Conservation (phyloP, 257 asterid genomes). For the Petunia axillaris region DNA sequence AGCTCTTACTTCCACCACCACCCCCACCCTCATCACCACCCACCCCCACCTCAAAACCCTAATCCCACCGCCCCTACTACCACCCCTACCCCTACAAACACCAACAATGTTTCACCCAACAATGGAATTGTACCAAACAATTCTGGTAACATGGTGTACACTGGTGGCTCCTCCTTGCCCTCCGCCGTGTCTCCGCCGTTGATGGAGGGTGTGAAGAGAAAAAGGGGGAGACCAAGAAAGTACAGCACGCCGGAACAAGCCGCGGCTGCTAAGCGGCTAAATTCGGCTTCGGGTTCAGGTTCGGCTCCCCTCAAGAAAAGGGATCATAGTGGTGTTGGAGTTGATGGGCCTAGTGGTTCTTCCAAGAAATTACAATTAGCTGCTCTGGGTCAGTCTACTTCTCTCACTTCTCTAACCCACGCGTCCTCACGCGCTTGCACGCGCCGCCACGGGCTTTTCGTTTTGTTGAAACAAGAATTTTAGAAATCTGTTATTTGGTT, state of each 20-base stretch:
- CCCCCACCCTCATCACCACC: slow-evolving; percentile 35
- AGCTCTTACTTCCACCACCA: slow-evolving; percentile 53
- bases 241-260: slow-evolving; percentile 55
- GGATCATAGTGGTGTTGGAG: slow-evolving; percentile 35
- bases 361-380: slow-evolving; percentile 44
- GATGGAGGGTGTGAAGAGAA: slow-evolving; percentile 45
- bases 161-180: slow-evolving; percentile 37
- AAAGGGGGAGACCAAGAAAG: slow-evolving; percentile 59
- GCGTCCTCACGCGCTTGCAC: neutral
- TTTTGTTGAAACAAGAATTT: neutral
- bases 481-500: neutral
- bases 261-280: slow-evolving; percentile 53
- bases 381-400: slow-evolving; percentile 33
- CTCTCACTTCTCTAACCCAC: too few species aligned
- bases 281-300: slow-evolving; percentile 38
- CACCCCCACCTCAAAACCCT: slow-evolving; percentile 24
- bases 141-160: slow-evolving; percentile 35
- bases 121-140: slow-evolving; percentile 40
- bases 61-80: slow-evolving; percentile 28
- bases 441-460: neutral
- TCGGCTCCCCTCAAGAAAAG: slow-evolving; percentile 45
- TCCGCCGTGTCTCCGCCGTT: slow-evolving; percentile 39
- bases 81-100: neutral
- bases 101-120: slow-evolving; percentile 26
- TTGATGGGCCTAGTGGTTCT: slow-evolving; percentile 32